Evolutionary conservation across 2,329 filamentous ascomycete species (phyloP).

Genomic region (Sclerotinia glacialis): DNA sequence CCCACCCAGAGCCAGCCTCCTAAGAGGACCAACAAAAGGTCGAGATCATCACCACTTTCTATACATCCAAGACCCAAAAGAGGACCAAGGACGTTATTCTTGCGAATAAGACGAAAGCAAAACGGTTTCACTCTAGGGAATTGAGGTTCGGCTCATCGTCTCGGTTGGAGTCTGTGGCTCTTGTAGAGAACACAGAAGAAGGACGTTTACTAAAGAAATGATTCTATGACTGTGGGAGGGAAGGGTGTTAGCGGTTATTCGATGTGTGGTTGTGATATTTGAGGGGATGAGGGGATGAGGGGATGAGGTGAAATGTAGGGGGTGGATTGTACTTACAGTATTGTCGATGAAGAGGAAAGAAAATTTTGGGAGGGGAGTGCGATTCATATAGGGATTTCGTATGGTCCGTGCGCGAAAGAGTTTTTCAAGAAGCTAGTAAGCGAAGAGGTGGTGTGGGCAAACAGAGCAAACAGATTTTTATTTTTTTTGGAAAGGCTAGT

Average conservation of each 20-base stretch:
- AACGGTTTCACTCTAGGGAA: constrained; percentile 80
- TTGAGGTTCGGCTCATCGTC: constrained; percentile 93
- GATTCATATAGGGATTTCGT: neutral
- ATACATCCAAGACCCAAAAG: no score
- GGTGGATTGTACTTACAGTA: constrained; percentile 12
- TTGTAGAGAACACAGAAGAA: constrained; percentile 84
- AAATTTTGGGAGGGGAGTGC: neutral
- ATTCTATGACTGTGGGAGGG: constrained; percentile 18
- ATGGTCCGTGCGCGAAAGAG: neutral
- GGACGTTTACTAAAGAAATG: constrained; percentile 94
- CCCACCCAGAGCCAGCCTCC: constrained; percentile 77
- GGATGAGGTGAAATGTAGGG: constrained; percentile 1
- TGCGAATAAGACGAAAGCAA: constrained; percentile 53
- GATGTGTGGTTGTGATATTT: no score
- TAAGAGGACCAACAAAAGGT: constrained; percentile 70
- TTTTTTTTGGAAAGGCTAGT: no score
- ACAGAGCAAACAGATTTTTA: no score
- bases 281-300: no score
- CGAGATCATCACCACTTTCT: constrained; percentile 96
- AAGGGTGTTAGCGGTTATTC: neutral
- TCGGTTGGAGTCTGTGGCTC: constrained; percentile 94
- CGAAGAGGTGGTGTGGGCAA: no score
- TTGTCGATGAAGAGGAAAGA: constrained; percentile 18
- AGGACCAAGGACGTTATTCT: no score
- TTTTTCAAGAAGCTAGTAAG: neutral